Base-by-base conservation (phyloP, 2,329 filamentous ascomycete species). In the Nakataea oryzae region DNA sequence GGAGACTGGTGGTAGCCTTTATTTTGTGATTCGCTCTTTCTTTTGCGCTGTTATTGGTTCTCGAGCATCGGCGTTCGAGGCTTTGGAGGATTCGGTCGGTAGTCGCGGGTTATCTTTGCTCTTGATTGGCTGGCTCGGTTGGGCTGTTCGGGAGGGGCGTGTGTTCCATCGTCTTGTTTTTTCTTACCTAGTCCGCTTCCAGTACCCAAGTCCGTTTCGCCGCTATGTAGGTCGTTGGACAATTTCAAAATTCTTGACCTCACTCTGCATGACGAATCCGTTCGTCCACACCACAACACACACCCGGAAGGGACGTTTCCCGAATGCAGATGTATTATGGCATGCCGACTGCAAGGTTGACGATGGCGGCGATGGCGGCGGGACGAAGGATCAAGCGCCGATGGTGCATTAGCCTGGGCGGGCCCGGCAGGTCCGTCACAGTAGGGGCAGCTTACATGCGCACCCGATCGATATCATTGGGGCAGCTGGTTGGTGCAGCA, bases 1-100 rank as follows among this genome's bases (percentile, higher is more conserved):
- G 95, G 95, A 71, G 93, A 97, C 77, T 97, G 93, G 93, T 97
- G 83, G 83, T 27, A n/a, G 30, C 34, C 30, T 17, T 54, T 28
- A 30, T n/a, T 67, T 65, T 58, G 9, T 30, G 56, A n/a, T 30
- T 17, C 30, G 5, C 17, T 7, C 26, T 59, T 59, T 21, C 6
- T 28, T 27, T 27, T 58, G 27, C n/a, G 9, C 34, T 14, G 12
- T 34, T 17, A 17, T 47, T 47, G 41, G 41, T 47, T 47, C n/a
- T n/a, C 14, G 41, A 17, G 41, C 14, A 47, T 47, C 14, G 41
- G 41, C 41, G 41, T 47, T 47, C 32, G 32, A 14, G 7, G 12
- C 14, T 3, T 47, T 5, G 41, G 41, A n/a, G 32, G 41, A 47
- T 14, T 47, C 41, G 21, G 17, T 47, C 1, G 41, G 41, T 3